Evolutionary conservation across 2,329 filamentous ascomycete species (phyloP).

Genomic region (Fusarium torreyae): DNA sequence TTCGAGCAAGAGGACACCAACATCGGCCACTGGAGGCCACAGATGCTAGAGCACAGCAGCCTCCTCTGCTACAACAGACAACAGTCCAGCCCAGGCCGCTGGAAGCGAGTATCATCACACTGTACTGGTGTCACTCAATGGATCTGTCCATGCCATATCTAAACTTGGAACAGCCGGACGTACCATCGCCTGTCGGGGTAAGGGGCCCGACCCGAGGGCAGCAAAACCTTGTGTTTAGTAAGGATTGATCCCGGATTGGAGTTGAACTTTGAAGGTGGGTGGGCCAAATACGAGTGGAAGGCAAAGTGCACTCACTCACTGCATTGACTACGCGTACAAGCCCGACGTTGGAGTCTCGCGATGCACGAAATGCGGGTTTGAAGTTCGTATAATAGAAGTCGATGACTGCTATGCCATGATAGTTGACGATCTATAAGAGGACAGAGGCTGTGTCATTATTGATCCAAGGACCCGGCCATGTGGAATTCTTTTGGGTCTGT

Average conservation of each 20-base stretch:
- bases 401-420: not conserved
- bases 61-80: not conserved
- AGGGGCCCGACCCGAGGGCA: slow-evolving; percentile 39
- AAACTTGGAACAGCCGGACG: slow-evolving; percentile 44
- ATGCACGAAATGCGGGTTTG: slow-evolving; percentile 17
- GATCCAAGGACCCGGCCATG: not conserved
- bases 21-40: not conserved
- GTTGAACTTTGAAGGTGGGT: slow-evolving; percentile 26
- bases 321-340: slow-evolving; percentile 36
- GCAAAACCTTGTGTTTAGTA: slow-evolving; percentile 43
- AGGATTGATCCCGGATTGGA: slow-evolving; percentile 38
- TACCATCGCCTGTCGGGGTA: slow-evolving; percentile 44
- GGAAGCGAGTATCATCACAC: slow-evolving; percentile 14
- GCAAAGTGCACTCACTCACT: slow-evolving; percentile 9
- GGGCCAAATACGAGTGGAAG: slow-evolving; percentile 43
- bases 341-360: slow-evolving; percentile 8
- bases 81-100: not conserved
- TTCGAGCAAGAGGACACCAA: slow-evolving; percentile 1
- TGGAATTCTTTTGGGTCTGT: not conserved
- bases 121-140: slow-evolving; percentile 36
- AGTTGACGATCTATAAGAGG: slow-evolving; percentile 11
- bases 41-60: not conserved
- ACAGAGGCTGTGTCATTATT: slow-evolving; percentile 18
- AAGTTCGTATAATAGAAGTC: slow-evolving; percentile 5
- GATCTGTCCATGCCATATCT: slow-evolving; percentile 35